A percentile compares a stretch with the other conserved stretches of the same genome.
These are phyloP conservation scores for Salix brachista DNA, from an alignment of 345 rosid species.

Conservation along the genomic window DNA sequence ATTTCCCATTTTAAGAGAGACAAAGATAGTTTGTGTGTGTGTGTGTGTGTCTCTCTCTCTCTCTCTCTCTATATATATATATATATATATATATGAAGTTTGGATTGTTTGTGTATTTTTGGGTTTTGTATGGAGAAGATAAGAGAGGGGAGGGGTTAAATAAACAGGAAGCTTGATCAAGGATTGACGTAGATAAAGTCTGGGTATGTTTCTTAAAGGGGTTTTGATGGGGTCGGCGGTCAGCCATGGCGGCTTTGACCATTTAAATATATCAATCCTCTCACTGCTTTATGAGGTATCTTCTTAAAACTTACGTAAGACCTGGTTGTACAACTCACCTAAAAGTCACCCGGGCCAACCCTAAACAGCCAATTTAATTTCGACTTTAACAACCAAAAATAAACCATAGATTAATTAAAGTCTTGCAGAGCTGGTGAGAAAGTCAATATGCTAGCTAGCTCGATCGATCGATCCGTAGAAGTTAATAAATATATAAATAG, in stretches of 20 bases:
- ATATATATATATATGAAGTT: background rate
- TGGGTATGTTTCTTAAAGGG: slow-evolving; percentile 11
- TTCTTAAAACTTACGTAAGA: background rate
- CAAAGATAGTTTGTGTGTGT: background rate
- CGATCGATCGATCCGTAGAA: no score
- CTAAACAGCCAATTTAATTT: background rate
- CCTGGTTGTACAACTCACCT: background rate
- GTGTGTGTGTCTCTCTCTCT: no score
- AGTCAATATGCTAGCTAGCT: background rate
- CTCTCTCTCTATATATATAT: background rate
- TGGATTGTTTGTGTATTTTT: background rate
- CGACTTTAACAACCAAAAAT: background rate
- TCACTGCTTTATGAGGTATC: background rate
- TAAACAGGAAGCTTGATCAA: background rate
- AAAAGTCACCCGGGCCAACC: background rate
- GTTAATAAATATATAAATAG: no score
- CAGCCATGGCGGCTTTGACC: slow-evolving; percentile 54
- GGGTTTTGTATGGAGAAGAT: background rate
- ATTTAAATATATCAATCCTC: background rate
- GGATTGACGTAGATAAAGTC: slow-evolving; percentile 31
- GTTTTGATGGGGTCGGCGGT: slow-evolving; percentile 41
- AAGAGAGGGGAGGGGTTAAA: background rate
- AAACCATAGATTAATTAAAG: background rate
- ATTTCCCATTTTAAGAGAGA: slow-evolving; percentile 43
- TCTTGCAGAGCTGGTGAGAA: background rate